These are phyloP conservation scores for Dispira parvispora DNA, from an alignment of 192 early-diverging fungal species.

Conservation along the genomic window DNA sequence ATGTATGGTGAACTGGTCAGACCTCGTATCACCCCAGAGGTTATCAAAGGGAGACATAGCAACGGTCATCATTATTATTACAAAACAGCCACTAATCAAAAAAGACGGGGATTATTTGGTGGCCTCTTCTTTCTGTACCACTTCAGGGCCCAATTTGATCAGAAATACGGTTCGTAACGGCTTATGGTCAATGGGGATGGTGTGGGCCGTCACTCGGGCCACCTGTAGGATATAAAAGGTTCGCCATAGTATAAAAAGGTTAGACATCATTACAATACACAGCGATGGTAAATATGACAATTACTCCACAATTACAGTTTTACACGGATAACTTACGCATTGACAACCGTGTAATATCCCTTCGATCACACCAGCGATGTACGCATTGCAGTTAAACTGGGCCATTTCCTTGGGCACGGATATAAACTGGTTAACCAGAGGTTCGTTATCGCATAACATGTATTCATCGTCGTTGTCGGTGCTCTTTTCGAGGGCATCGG, in stretches of 20 bases:
- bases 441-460: conserved; percentile 99
- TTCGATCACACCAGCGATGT: conserved; percentile 91
- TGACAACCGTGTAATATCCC: conserved; percentile 79
- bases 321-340: conserved; percentile 45
- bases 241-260: not conserved
- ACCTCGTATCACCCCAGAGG: no score
- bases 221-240: conserved; percentile 24
- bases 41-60: no score
- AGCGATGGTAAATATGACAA: conserved; percentile 11
- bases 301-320: not conserved
- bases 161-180: conserved; percentile 86
- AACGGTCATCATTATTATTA: no score
- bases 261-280: conserved; percentile 2
- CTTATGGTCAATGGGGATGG: conserved; percentile 69
- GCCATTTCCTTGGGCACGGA: conserved; percentile 88
- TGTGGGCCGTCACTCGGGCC: conserved; percentile 79
- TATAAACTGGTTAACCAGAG: conserved; percentile 73
- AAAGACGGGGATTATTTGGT: conserved; percentile 30
- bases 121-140: conserved; percentile 57
- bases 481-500: conserved; percentile 89
- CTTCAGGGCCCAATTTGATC: conserved; percentile 84
- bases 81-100: not conserved
- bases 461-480: conserved; percentile 94
- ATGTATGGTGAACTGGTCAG: no score
- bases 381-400: conserved; percentile 84